Conservation (phyloP, 2,329 filamentous ascomycete species). For the Colletotrichum sidae region DNA sequence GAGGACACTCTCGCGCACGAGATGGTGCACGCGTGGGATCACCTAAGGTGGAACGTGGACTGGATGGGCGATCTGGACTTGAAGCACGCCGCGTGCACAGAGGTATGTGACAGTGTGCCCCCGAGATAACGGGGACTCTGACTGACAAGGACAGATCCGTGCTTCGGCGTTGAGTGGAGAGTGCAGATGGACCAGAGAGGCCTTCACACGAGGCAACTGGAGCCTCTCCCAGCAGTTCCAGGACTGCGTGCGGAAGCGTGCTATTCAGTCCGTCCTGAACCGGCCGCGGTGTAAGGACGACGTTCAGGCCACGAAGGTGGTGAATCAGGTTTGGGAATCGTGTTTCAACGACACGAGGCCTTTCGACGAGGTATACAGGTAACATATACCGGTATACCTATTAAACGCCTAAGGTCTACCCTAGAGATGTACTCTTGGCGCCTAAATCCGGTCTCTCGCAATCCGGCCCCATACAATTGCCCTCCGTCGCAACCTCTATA, state of each 20-base stretch:
- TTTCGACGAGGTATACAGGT: slow-evolving; percentile 96
- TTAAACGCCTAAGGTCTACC: no score
- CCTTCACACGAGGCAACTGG: slow-evolving; percentile 87
- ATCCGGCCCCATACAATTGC: no score
- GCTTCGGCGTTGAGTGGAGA: slow-evolving; percentile 94
- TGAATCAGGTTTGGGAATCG: slow-evolving; percentile 99
- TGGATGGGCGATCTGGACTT: slow-evolving; percentile 77
- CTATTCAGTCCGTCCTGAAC: slow-evolving; percentile 81
- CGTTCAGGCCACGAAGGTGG: slow-evolving; percentile 85
- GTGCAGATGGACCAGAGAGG: slow-evolving; percentile 89
- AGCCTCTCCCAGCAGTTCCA: slow-evolving; percentile 93
- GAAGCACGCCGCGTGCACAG: slow-evolving; percentile 91
- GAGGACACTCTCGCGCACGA: slow-evolving; percentile 97
- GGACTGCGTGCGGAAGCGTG: slow-evolving; percentile 86
- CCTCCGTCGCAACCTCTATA: no score
- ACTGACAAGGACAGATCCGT: slow-evolving; percentile 73
- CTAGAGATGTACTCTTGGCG: no score
- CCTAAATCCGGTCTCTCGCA: no score
- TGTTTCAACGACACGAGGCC: slow-evolving; percentile 95
- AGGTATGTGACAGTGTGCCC: slow-evolving; percentile 65
- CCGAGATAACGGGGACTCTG: not conserved
- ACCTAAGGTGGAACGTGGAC: slow-evolving; percentile 90
- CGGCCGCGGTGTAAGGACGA: slow-evolving; percentile 87
- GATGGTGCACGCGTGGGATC: slow-evolving; percentile 98
- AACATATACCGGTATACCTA: slow-evolving; percentile 38